Evolutionary conservation across 495 filamentous ascomycete genomes (phyloP), one percentile per base, ranked within the genome.

Genomic region (Cladorrhinum samala): DNA sequence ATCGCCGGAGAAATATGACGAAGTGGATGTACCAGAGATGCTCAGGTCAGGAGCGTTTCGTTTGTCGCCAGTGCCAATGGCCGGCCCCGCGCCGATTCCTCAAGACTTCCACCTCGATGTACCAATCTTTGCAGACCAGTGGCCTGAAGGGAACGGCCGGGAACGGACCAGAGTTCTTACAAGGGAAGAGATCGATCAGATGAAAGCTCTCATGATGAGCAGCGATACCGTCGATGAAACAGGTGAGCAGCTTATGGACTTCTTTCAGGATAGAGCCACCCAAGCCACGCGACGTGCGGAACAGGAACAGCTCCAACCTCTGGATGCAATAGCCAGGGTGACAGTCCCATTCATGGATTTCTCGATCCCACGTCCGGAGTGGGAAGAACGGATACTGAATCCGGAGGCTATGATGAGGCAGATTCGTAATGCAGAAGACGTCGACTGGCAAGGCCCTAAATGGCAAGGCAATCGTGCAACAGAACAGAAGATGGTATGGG

Each of bases 311-410:
- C 68, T 88, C 18, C 69, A 80, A 36, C 73, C 79, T 45, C 74
- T 72, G 3, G 83, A 85, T 50, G 75, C 80, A 0, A 77, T 74
- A 8, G 68, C 71, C 25, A 73, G 85, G 49, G 66, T 86, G 16
- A 55, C 72, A 21, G 73, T 87, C 17, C 84, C 83, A 0, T 49
- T 74, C 1, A 69, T 86, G 69, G 83, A 87, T 46, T 82, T 86
- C 52, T 78, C 77, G 0, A 62, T 79, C 18, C 77, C 78, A 4
- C 59, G 59, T 3, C 69, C 79, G 9, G 82, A 80, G 2, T 87
- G 84, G 83, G 71, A 73, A 27, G 20, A 50, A n/a, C 52, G 59
- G 2, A 36, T 60, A 6, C 57, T 44, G 44, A 52, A 63, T 39
- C 9, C 63, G 21, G 25, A 18, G 9, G 57, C 17, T 11, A 64